These are phyloP conservation scores for Penicillium psychrosexuale DNA, from an alignment of 2,329 filamentous ascomycete species.

Conservation along the genomic window DNA sequence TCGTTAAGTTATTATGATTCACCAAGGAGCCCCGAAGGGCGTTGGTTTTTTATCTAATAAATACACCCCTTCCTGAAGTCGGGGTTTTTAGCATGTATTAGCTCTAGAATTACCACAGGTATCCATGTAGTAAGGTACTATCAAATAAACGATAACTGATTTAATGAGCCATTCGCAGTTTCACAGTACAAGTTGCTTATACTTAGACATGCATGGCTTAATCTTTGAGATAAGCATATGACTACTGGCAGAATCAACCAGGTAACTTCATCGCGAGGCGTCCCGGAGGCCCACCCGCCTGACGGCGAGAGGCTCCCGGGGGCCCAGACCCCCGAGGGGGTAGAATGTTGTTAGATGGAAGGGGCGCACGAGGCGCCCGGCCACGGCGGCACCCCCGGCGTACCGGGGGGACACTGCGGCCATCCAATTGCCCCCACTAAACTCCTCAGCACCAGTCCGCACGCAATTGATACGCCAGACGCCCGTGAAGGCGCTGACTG, in stretches of 20 bases:
- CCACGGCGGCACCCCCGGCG: not conserved
- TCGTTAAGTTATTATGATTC: not conserved
- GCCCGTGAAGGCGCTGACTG: no score
- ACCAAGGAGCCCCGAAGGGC: not conserved
- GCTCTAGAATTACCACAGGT: slow-evolving; percentile 1
- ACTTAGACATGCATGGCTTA: slow-evolving; percentile 2
- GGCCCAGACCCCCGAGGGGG: not conserved
- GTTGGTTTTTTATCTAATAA: slow-evolving; percentile 1
- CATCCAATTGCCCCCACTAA: slow-evolving; percentile 4
- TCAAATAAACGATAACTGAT: slow-evolving; percentile 2
- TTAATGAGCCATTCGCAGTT: slow-evolving; percentile 2
- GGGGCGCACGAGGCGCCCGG: not conserved
- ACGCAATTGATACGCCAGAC: no score
- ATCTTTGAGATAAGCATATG: slow-evolving; percentile 2
- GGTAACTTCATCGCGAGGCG: not conserved
- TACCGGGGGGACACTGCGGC: not conserved
- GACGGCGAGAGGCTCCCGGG: not conserved
- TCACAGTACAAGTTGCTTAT: slow-evolving; percentile 1
- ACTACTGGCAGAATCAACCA: slow-evolving; percentile 3
- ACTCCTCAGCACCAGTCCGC: slow-evolving; percentile 4
- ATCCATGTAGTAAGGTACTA: slow-evolving; percentile 2
- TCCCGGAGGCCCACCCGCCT: not conserved
- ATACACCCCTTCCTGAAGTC: slow-evolving; percentile 1
- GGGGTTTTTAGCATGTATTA: slow-evolving; percentile 1
- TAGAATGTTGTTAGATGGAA: not conserved